Evolutionary conservation across 2,329 filamentous ascomycete species (phyloP), one percentile per base, ranked within the genome.

Genomic region (Neofusicoccum parvum): DNA sequence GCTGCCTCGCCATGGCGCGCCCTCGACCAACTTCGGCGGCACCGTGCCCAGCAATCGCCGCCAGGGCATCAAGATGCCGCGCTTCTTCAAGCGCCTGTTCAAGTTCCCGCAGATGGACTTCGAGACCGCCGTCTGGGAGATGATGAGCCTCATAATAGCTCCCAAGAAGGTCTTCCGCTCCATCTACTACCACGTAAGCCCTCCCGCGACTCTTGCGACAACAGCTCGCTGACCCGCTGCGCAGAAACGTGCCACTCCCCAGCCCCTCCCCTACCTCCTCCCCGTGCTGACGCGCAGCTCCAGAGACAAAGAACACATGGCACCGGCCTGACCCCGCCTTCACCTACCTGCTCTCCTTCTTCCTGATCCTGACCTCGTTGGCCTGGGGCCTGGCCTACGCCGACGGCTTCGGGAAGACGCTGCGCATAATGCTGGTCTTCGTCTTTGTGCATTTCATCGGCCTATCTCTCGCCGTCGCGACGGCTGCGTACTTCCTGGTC

Each of bases 71-170:
- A 84, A 85, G 51, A 86, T 89, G 82, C 87, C 87, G 69, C 85
- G 86, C 70, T 89, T 89, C 82, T 89, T 90, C 80, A 87, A 88
- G 72, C 83, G 87, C 66, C 79, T 90, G 58, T 89, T 90, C 83
- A 90, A 90, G 75, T 90, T 90, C 72, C 87, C 88, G 11, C 88
- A 89, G 71, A 90, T 90, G 88, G 88, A 90, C 80, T 90, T 90
- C 74, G 88, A 90, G 74, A 89, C 89, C 82, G 88, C 88, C 20
- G 85, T 89, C 70, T 90, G 88, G 88, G 88, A 90, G 76, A 90
- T 90, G 85, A 88, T 86, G 68, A 86, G 85, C 71, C 80, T 90
- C 62, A 81, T 90, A 69, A 87, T 90, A 73, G 86, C 87, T 37
- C 88, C 88, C 0, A 90, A 90, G 79, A 90, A 90, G 74, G 88